A percentile compares a stretch with the other conserved stretches of the same genome.
phyloP scores from a whole-genome alignment of 139 green algal genomes.

The Chlorella sp. region DNA sequence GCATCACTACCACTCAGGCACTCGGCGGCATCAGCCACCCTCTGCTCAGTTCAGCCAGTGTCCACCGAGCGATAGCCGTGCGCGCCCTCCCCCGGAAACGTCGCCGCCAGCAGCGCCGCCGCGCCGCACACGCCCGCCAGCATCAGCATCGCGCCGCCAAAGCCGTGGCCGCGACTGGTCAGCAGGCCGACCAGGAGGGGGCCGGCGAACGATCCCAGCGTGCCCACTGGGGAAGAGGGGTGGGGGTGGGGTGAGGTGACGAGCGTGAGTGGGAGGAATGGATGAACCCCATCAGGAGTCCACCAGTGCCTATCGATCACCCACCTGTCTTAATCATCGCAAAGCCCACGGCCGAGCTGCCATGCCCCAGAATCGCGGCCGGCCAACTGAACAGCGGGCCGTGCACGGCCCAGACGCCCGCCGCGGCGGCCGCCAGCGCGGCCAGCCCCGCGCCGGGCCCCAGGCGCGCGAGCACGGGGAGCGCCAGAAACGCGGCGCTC shows the following conservation, averaged over 20 bases:
- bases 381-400: conserved; percentile 40
- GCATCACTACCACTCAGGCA: too few species aligned
- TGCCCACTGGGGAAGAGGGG: too few species aligned
- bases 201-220: conserved; percentile 19
- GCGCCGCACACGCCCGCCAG: conserved; percentile 5
- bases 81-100: too few species aligned
- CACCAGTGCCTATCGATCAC: too few species aligned
- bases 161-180: conserved; percentile 12
- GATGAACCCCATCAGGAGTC: too few species aligned
- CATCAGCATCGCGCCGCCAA: conserved; percentile 14
- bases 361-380: conserved; percentile 13
- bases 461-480: not conserved
- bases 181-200: conserved; percentile 11
- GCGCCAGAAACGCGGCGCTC: not conserved
- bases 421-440: conserved; percentile 8
- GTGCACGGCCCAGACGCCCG: conserved; percentile 34
- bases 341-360: conserved; percentile 27
- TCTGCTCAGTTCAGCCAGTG: too few species aligned
- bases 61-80: too few species aligned
- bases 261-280: too few species aligned
- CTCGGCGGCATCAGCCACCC: too few species aligned
- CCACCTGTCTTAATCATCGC: conserved; percentile 36
- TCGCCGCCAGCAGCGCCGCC: not conserved
- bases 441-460: not conserved
- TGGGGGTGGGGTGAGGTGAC: not conserved